A percentile compares a stretch with the other conserved stretches of the same genome.
These are phyloP conservation scores for Juncus inflexus DNA, from an alignment of 176 grass and related monocot species.

Conservation along the genomic window DNA sequence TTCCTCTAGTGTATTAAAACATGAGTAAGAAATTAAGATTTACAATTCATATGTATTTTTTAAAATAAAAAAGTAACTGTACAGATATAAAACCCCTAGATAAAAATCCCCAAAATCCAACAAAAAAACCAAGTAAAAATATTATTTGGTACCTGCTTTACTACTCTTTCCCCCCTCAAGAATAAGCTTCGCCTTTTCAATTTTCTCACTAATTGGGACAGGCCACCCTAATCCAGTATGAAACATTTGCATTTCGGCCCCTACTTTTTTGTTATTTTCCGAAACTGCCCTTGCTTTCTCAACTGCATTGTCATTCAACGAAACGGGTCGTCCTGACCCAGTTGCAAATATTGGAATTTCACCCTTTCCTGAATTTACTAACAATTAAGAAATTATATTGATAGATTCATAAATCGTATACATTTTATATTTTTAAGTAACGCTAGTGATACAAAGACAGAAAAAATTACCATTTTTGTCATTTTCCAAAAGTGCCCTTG, in stretches of 20 bases:
- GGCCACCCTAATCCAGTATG: slow-evolving; percentile 48
- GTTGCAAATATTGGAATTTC: slow-evolving; percentile 55
- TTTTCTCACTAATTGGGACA: slow-evolving; percentile 34
- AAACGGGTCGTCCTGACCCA: slow-evolving; percentile 54
- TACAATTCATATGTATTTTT: background rate
- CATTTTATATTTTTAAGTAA: background rate
- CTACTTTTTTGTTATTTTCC: slow-evolving; percentile 38
- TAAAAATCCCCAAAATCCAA: too few relatives aligned
- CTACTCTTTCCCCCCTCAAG: slow-evolving; percentile 9
- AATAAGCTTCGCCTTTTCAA: slow-evolving; percentile 47
- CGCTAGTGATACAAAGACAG: background rate
- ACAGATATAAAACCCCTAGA: background rate
- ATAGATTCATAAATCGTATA: slow-evolving; percentile 6
- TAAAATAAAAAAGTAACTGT: background rate
- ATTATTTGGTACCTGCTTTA: too few relatives aligned
- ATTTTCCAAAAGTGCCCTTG: slow-evolving; percentile 37
- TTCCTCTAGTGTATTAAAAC: slow-evolving; percentile 28
- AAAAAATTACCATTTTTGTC: slow-evolving; percentile 17
- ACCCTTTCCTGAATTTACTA: too few relatives aligned
- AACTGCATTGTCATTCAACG: slow-evolving; percentile 44
- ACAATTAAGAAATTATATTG: too few relatives aligned
- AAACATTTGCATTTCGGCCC: slow-evolving; percentile 36
- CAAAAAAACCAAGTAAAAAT: too few relatives aligned
- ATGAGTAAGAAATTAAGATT: background rate
- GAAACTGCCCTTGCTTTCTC: slow-evolving; percentile 52